Percentiles rank a stretch among this genome's conserved stretches.
Conservation (phyloP, 208 protist species). For the Porcisia hertigi region DNA sequence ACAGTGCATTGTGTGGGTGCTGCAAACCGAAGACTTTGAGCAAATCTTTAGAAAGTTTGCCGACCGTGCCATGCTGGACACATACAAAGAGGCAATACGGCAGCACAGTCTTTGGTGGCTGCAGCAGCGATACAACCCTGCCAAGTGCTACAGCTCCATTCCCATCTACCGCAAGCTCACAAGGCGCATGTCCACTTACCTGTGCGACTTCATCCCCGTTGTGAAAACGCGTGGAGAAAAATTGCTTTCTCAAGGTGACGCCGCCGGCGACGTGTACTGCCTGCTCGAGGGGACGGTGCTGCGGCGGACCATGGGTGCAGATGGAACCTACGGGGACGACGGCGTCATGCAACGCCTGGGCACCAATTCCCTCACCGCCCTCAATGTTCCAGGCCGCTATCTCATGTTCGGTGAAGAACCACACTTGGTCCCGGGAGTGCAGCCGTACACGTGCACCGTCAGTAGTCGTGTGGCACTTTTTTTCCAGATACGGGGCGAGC, state of each 20-base stretch:
- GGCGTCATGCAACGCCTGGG: constrained; percentile 55
- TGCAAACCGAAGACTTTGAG: constrained; percentile 69
- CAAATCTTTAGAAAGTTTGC: constrained; percentile 52
- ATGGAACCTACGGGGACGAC: constrained; percentile 43
- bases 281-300: constrained; percentile 76
- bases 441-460: constrained; percentile 79
- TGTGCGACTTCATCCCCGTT: constrained; percentile 66
- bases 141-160: constrained; percentile 52
- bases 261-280: constrained; percentile 75
- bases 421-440: constrained; percentile 67
- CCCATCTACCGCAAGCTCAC: constrained; percentile 79
- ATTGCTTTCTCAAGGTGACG: constrained; percentile 78
- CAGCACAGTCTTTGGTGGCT: constrained; percentile 54
- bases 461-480: constrained; percentile 73
- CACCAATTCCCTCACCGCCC: constrained; percentile 57
- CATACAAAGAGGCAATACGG: constrained; percentile 51
- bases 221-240: constrained; percentile 67
- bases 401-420: constrained; percentile 85
- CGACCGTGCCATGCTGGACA: constrained; percentile 55
- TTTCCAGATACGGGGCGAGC: constrained; percentile 61
- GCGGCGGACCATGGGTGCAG: constrained; percentile 41
- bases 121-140: constrained; percentile 39
- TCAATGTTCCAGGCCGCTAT: constrained; percentile 66
- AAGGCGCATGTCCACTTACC: constrained; percentile 40
- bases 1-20: constrained; percentile 78